A percentile compares a stretch with the other conserved stretches of the same genome.
Evolutionary conservation across 1,284 basidiomycete species (phyloP).

Genomic region (Cystobasidium slooffiae): DNA sequence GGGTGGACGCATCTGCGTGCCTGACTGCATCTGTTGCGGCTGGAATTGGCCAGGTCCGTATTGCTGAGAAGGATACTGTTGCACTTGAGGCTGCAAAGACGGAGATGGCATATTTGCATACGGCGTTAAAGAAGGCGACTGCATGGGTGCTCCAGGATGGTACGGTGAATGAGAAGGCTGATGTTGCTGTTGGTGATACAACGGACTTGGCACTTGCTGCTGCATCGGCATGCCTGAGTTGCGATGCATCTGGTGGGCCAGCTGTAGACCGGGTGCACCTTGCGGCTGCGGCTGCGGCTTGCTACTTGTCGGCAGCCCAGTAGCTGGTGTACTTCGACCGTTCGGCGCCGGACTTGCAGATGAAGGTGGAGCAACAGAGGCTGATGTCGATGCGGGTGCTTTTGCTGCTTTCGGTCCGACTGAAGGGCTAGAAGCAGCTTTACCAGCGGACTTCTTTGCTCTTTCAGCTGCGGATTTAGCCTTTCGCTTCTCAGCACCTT

Average conservation of each 20-base stretch:
- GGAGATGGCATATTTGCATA: background rate
- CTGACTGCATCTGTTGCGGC: background rate
- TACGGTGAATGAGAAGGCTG: slow-evolving; percentile 14
- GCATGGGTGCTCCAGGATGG: background rate
- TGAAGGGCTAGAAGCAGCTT: slow-evolving; percentile 10
- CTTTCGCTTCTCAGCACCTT: slow-evolving; percentile 39
- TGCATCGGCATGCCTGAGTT: background rate
- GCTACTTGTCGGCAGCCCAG: background rate
- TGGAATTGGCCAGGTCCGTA: slow-evolving; percentile 1
- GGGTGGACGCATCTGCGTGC: background rate
- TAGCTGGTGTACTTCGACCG: background rate
- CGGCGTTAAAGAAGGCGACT: background rate
- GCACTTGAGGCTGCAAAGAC: slow-evolving; percentile 4
- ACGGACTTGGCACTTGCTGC: background rate
- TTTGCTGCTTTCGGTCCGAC: background rate
- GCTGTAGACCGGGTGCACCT: background rate
- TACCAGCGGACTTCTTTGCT: slow-evolving; percentile 30
- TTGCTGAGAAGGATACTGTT: background rate
- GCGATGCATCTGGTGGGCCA: background rate
- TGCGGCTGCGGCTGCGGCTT: background rate
- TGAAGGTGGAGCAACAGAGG: background rate
- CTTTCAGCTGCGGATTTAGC: slow-evolving; percentile 29
- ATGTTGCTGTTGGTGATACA: background rate
- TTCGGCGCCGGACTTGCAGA: background rate
- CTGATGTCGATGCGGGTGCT: background rate